Percentiles rank a stretch among this genome's conserved stretches.
phyloP scores from a whole-genome alignment of 2,329 filamentous ascomycete species.

The Aspergillus pseudoviridinutans region DNA sequence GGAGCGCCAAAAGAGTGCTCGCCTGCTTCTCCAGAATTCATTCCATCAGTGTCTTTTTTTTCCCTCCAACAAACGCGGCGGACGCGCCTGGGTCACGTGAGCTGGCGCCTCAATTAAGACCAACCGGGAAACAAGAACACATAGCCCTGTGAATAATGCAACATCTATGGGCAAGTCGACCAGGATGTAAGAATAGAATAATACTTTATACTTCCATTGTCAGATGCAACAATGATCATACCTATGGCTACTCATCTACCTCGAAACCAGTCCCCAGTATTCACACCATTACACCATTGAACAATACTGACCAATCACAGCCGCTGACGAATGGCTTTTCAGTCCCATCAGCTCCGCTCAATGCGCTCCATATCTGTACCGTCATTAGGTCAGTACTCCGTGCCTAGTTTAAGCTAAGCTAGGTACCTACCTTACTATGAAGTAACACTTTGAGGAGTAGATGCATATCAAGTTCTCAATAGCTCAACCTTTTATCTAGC shows the following conservation, averaged over 20 bases:
- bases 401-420: background rate
- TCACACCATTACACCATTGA: background rate
- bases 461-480: background rate
- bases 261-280: background rate
- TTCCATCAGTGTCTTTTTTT: slow-evolving; percentile 10
- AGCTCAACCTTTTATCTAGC: background rate
- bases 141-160: background rate
- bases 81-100: slow-evolving; percentile 22
- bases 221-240: background rate
- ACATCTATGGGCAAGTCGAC: background rate
- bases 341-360: background rate
- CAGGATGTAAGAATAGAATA: background rate
- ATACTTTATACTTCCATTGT: background rate
- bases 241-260: background rate
- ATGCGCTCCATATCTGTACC: background rate
- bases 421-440: background rate
- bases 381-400: background rate
- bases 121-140: background rate
- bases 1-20: background rate
- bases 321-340: background rate
- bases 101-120: slow-evolving; percentile 20
- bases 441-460: background rate
- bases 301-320: background rate
- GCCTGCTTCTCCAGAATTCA: slow-evolving; percentile 5
- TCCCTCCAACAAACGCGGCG: slow-evolving; percentile 16